These are phyloP conservation scores for Thalassiosira mediterranea DNA, from an alignment of 352 stramenopile species.

Conservation along the genomic window DNA sequence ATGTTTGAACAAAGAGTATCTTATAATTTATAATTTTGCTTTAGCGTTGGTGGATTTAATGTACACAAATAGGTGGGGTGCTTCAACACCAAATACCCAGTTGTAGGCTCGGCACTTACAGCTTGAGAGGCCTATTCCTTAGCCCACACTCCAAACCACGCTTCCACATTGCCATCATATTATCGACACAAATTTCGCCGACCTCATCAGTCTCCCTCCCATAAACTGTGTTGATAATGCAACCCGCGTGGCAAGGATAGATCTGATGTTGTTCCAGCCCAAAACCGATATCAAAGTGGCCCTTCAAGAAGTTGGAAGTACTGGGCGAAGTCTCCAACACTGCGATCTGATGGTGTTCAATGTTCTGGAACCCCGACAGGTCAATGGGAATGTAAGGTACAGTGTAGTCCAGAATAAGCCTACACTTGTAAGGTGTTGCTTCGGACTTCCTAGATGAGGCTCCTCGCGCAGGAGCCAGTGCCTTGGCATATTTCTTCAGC, in stretches of 20 bases:
- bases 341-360: conserved; percentile 70
- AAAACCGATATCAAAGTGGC: conserved; percentile 71
- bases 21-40: too few species aligned
- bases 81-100: too few species aligned
- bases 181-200: conserved; percentile 65
- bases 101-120: too few species aligned
- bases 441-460: conserved; percentile 50
- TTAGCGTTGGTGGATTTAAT: too few species aligned
- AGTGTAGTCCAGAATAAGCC: conserved; percentile 72
- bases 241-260: conserved; percentile 71
- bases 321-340: conserved; percentile 60
- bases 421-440: conserved; percentile 54
- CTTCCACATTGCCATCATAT: conserved; percentile 72
- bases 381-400: conserved; percentile 69
- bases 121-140: conserved; percentile 56
- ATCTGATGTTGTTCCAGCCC: conserved; percentile 72
- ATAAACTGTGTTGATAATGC: conserved; percentile 65
- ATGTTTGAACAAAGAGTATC: too few species aligned
- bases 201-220: conserved; percentile 66
- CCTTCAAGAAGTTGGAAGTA: conserved; percentile 65
- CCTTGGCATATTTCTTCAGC: conserved; percentile 60
- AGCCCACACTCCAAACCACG: conserved; percentile 56
- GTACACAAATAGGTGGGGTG: too few species aligned
- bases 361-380: conserved; percentile 44
- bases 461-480: conserved; percentile 37